A percentile compares a stretch with the other conserved stretches of the same genome.
Evolutionary conservation across 208 protist species (phyloP).

Genomic region (Leishmania gerbilli): DNA sequence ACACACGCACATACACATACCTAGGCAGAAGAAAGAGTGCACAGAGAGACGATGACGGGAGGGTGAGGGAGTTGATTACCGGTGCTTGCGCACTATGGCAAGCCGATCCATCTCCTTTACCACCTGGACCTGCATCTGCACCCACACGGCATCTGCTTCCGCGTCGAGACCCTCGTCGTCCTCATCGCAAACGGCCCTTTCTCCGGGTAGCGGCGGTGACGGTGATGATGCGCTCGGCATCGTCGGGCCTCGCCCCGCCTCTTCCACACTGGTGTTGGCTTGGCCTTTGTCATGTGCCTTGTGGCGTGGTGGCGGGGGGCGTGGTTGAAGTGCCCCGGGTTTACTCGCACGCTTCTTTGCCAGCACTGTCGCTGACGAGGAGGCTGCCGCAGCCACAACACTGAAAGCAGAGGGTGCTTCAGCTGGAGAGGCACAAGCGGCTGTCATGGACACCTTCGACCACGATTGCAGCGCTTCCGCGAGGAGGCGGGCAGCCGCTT

Average conservation of each 20-base stretch:
- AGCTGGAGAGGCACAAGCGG: neutral
- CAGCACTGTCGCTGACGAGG: neutral
- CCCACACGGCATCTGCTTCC: constrained; percentile 37
- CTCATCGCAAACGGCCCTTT: too few species aligned
- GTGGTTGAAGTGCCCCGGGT: neutral
- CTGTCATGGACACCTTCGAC: neutral
- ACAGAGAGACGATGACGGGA: neutral
- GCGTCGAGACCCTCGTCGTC: neutral
- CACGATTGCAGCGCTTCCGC: neutral
- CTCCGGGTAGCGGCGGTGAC: neutral
- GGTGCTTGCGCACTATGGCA: constrained; percentile 52
- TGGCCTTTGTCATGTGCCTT: neutral
- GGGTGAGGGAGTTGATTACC: constrained; percentile 11
- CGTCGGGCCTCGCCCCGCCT: neutral
- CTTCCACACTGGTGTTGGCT: neutral
- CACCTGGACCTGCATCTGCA: constrained; percentile 39
- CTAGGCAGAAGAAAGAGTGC: neutral
- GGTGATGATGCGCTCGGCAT: neutral
- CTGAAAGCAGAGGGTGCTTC: neutral
- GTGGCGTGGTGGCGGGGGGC: neutral
- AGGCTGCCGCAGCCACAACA: neutral
- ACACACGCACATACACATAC: neutral
- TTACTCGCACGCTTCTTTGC: neutral
- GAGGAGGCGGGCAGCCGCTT: constrained; percentile 2
- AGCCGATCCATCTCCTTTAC: constrained; percentile 54